Conservation (phyloP, 495 filamentous ascomycete genomes). For the Neurospora sp. region DNA sequence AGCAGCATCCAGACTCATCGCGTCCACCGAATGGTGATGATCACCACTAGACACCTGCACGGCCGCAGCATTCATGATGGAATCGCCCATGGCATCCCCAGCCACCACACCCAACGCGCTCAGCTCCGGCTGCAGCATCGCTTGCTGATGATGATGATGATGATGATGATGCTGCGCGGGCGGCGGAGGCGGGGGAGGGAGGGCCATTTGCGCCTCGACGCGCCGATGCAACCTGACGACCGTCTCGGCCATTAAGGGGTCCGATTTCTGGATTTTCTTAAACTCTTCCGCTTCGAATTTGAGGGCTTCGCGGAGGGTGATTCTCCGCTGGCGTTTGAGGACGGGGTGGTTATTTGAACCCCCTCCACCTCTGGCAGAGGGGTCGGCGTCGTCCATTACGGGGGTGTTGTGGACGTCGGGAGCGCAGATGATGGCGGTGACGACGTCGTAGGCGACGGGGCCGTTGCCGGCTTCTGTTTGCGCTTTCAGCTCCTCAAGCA, state of each 20-base stretch:
- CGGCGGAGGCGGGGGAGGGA: conserved; percentile 21
- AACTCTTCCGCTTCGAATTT: conserved; percentile 53
- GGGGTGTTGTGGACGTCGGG: conserved; percentile 39
- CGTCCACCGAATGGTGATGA: conserved; percentile 11
- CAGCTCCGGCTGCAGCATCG: conserved; percentile 19
- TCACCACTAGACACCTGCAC: conserved; percentile 10
- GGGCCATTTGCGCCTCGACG: conserved; percentile 52
- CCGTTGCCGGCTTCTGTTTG: conserved; percentile 41
- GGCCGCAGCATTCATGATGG: conserved; percentile 22
- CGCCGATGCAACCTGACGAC: conserved; percentile 67
- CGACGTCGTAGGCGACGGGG: conserved; percentile 63
- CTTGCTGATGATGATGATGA: not conserved
- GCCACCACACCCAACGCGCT: conserved; percentile 16
- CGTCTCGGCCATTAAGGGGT: conserved; percentile 53
- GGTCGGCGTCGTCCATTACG: conserved; percentile 5
- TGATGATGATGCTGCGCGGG: not conserved
- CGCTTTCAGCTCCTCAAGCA: conserved; percentile 61
- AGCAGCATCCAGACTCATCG: conserved; percentile 20
- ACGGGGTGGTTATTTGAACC: conserved; percentile 12
- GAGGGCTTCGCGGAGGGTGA: conserved; percentile 60
- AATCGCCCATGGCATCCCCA: conserved; percentile 13
- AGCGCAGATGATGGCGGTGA: conserved; percentile 61
- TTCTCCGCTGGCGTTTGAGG: conserved; percentile 16
- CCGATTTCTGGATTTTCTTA: conserved; percentile 48
- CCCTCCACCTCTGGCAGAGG: conserved; percentile 16